Percentiles rank a stretch among this genome's conserved stretches.
phyloP scores from a whole-genome alignment of 2,329 filamentous ascomycete genomes.

The Fusarium abutilonis region DNA sequence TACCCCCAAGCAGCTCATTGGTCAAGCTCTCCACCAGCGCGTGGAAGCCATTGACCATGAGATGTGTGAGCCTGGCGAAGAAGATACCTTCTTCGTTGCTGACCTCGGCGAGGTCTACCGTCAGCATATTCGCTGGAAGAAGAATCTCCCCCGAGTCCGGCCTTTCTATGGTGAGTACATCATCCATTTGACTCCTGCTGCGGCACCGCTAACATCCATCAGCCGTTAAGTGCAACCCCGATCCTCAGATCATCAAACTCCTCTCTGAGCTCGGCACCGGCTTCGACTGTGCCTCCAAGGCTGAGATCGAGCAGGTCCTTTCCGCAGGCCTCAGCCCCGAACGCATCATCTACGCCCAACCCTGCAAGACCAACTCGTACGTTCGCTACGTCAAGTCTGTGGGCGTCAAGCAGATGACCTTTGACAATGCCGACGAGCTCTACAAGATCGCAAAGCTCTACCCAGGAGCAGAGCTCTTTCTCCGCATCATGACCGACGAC shows the following conservation, averaged over 20 bases:
- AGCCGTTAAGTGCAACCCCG: conserved; percentile 99
- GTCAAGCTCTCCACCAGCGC: conserved; percentile 85
- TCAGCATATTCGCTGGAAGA: conserved; percentile 98
- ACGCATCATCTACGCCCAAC: conserved; percentile 98
- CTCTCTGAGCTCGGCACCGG: conserved; percentile 89
- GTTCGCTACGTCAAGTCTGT: conserved; percentile 86
- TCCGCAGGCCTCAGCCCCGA: conserved; percentile 82
- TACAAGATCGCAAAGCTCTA: conserved; percentile 96
- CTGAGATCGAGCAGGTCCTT: conserved; percentile 93
- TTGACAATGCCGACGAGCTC: conserved; percentile 97
- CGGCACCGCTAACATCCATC: conserved; percentile 18
- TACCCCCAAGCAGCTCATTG: conserved; percentile 81
- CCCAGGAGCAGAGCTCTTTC: conserved; percentile 87
- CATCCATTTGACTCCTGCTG: too few relatives aligned
- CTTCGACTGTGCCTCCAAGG: conserved; percentile 98
- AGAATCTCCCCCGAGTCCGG: conserved; percentile 89
- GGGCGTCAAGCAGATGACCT: conserved; percentile 97
- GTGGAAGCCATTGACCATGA: conserved; percentile 87
- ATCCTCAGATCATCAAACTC: conserved; percentile 86
- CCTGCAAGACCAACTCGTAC: conserved; percentile 99
- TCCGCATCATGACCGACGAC: conserved; percentile 96
- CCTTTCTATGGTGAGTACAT: conserved; percentile 85
- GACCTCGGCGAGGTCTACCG: conserved; percentile 98
- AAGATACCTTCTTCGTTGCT: conserved; percentile 98
- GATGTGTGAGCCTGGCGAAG: conserved; percentile 87